Base-by-base conservation (phyloP, 1,284 basidiomycete species). In the Lentinus polychrous region DNA sequence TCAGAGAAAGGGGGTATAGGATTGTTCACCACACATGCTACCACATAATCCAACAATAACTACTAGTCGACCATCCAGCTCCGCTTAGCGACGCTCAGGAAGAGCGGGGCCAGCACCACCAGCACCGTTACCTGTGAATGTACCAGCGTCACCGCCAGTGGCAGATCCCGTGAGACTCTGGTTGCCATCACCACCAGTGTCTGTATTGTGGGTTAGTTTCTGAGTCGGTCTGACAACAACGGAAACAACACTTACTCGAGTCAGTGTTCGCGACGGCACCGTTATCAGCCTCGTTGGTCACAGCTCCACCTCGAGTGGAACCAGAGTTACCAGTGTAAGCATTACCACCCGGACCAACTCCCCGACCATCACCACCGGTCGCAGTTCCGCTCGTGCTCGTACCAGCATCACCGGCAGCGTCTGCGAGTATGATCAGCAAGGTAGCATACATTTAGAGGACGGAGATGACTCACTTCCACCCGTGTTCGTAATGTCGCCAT, bases 331-430 rank as follows among this genome's bases (percentile, higher is more conserved):
- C 62, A 27, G 50, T 58, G 55, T 60, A 62, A 5, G 61, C 60
- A 52, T 64, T 64, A 52, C 62, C 62, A n/a, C 62, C 62, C 12
- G 62, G 61, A 23, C 62, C 62, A 24, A 50, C 45, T 27, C 57
- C 57, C 39, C 57, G 43, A 46, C 61, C 60, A 43, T 54, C 54
- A 44, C 61, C 62, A 20, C 61, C 62, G 11, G 53, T 46, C 12
- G 60, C 57, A 24, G 52, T 50, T 48, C 62, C 62, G 35, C 57
- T 55, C 49, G 50, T 54, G 2, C 57, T 57, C 3, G 53, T 53
- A 17, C 59, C 62, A 18, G 52, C 61, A 8, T 17, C 49, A 40
- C 61, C 61, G 33, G 45, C 45, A 27, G 36, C 36, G 23, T 46
- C 45, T 46, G 15, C 7, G 24, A 37, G 12, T 4, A 39, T 14